Evolutionary conservation across 2,329 filamentous ascomycete species (phyloP).

Genomic region (Trichoderma oligosporum): DNA sequence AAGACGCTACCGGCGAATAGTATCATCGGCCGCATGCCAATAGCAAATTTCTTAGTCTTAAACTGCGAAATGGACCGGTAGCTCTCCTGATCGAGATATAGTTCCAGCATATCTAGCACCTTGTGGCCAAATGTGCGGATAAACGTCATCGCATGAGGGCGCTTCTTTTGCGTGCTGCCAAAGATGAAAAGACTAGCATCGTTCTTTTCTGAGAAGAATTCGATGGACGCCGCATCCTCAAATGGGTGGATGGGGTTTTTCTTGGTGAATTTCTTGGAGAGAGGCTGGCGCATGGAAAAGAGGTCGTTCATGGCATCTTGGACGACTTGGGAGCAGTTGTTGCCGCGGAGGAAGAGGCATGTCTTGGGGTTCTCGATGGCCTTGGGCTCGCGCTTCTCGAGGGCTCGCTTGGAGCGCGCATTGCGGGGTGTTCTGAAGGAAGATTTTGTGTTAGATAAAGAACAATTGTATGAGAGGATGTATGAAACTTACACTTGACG

Average conservation of each 20-base stretch:
- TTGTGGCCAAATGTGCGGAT: slow-evolving; percentile 80
- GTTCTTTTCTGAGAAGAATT: slow-evolving; percentile 97
- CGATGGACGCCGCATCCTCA: slow-evolving; percentile 79
- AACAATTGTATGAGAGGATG: neutral
- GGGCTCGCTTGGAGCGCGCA: slow-evolving; percentile 88
- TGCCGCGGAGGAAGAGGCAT: slow-evolving; percentile 84
- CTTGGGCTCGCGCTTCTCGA: slow-evolving; percentile 91
- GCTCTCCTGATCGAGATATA: slow-evolving; percentile 72
- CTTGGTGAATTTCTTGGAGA: slow-evolving; percentile 89
- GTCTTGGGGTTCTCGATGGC: slow-evolving; percentile 84
- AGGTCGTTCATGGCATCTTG: slow-evolving; percentile 84
- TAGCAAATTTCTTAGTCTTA: slow-evolving; percentile 68
- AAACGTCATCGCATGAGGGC: slow-evolving; percentile 85
- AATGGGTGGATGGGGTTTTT: slow-evolving; percentile 96
- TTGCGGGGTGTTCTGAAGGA: slow-evolving; percentile 54
- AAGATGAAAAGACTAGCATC: slow-evolving; percentile 84
- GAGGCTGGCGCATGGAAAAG: slow-evolving; percentile 75
- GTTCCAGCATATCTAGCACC: slow-evolving; percentile 90
- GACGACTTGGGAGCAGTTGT: slow-evolving; percentile 75
- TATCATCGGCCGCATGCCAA: slow-evolving; percentile 85
- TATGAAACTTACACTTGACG: slow-evolving; percentile 44
- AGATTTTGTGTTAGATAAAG: neutral
- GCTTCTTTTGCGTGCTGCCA: slow-evolving; percentile 84
- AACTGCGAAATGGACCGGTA: slow-evolving; percentile 71
- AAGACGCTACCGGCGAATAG: slow-evolving; percentile 87